These are phyloP conservation scores for Elongisporangium anandrum DNA, from an alignment of 352 stramenopile genomes.

Conservation along the genomic window DNA sequence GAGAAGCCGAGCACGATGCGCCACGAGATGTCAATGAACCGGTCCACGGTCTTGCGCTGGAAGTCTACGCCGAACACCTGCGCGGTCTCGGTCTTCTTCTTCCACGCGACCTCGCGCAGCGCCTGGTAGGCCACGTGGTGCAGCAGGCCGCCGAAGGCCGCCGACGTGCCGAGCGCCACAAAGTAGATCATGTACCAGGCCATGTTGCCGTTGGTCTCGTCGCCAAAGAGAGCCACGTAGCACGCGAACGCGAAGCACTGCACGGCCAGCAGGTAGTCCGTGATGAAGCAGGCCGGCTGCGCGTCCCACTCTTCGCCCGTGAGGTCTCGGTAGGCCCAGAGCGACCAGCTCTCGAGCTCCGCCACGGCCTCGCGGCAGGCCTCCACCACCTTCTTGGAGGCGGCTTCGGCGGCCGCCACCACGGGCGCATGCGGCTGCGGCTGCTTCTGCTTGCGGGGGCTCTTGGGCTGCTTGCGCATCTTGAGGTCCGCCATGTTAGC, in stretches of 20 bases:
- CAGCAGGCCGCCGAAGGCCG: constrained; percentile 66
- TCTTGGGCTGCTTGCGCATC: background rate
- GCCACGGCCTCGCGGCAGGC: constrained; percentile 58
- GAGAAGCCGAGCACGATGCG: constrained; percentile 78
- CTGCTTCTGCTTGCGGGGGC: background rate
- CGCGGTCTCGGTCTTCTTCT: constrained; percentile 68
- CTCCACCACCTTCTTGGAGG: constrained; percentile 38
- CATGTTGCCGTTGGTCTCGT: constrained; percentile 39
- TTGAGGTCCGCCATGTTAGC: background rate
- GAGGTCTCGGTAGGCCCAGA: constrained; percentile 74
- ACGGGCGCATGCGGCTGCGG: background rate
- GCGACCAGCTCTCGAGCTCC: constrained; percentile 73
- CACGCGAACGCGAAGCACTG: constrained; percentile 81
- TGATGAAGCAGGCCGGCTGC: constrained; percentile 86
- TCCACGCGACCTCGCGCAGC: constrained; percentile 60
- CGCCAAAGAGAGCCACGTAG: constrained; percentile 74
- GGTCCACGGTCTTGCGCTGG: constrained; percentile 65
- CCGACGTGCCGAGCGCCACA: constrained; percentile 75
- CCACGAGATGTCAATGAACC: constrained; percentile 71
- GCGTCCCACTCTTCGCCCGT: constrained; percentile 82
- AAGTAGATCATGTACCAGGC: constrained; percentile 88
- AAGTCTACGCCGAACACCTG: constrained; percentile 71
- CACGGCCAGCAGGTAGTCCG: constrained; percentile 78
- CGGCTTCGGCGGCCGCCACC: constrained; percentile 5
- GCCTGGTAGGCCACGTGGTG: constrained; percentile 82